These are phyloP conservation scores for Hippophae tibetana DNA, from an alignment of 306 rosid species.

Conservation along the genomic window DNA sequence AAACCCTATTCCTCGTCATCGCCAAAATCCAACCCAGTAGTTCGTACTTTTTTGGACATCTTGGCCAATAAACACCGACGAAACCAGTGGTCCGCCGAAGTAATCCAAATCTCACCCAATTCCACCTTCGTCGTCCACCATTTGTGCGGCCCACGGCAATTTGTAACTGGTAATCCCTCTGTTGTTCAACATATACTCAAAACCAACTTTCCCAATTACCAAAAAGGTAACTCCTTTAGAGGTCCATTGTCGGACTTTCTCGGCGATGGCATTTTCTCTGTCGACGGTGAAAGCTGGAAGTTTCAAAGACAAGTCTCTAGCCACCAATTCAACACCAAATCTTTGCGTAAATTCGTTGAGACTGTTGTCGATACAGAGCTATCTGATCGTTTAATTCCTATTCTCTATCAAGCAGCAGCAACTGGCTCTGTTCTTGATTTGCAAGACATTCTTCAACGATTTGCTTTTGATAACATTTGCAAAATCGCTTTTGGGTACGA, in stretches of 20 bases:
- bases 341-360: constrained; percentile 41
- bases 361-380: constrained; percentile 51
- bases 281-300: constrained; percentile 48
- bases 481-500: constrained; percentile 59
- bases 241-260: constrained; percentile 38
- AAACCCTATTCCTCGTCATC: constrained; percentile 5
- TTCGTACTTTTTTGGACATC: constrained; percentile 37
- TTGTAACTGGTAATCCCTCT: constrained; percentile 50
- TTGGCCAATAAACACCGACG: constrained; percentile 30
- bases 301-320: constrained; percentile 45
- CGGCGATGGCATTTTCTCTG: constrained; percentile 55
- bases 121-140: constrained; percentile 52
- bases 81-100: constrained; percentile 45
- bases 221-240: constrained; percentile 26
- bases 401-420: constrained; percentile 18
- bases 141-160: constrained; percentile 22
- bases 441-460: constrained; percentile 62
- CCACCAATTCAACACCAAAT: constrained; percentile 19
- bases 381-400: constrained; percentile 39
- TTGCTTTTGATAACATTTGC: constrained; percentile 62
- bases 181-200: constrained; percentile 64
- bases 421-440: constrained; percentile 18
- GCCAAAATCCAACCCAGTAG: constrained; percentile 37
- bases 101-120: constrained; percentile 35
- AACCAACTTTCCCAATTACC: constrained; percentile 41